Evolutionary conservation across 306 rosid species (phyloP), one percentile per base, ranked within the genome.

Genomic region (Cucurbita ficifolia): DNA sequence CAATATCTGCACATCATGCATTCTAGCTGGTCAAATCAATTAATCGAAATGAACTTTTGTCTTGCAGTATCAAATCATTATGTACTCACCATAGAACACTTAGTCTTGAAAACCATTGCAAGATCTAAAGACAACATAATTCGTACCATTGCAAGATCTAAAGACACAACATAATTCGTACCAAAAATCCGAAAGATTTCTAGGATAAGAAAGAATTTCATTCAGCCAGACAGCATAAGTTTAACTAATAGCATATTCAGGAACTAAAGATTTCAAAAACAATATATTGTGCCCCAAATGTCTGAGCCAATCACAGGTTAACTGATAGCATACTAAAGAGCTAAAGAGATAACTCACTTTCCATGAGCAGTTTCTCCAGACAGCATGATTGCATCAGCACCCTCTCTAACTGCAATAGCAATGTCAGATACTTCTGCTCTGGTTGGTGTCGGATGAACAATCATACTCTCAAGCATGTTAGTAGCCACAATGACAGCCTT

Each of bases 301-400:
- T 48, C 10, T 48, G 57, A 50, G 38, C 65, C 18, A 72, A 40
- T 10, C 62, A 36, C 48, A 33, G 33, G 62, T 65, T 43, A 65
- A 65, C 38, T 19, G 22, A 19, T 12, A 42, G 52, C n/a, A 46
- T 68, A 68, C 18, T 22, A 22, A 21, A 39, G 55, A 68, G 14
- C 73, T 45, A 46, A 45, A 38, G 51, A 12, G 16, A 42, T 16
- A 69, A 82, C 98, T 81, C 88, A 91, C 99, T 91, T 94, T 81
- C 99, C 99, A 63, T 94, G 97, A 82, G 99, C 99, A 72, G 99
- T 94, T 88, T 94, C 99, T 75, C 99, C 99, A 18, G 99, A 94
- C 8, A 94, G 86, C 99, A 94, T 94, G 75, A 94, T 75, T 71
- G 84, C 97, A 83, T 94, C 99, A 76, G 99, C 86, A 73, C 99